Conservation (phyloP, 1,284 basidiomycete species). For the Ustilago sp. region DNA sequence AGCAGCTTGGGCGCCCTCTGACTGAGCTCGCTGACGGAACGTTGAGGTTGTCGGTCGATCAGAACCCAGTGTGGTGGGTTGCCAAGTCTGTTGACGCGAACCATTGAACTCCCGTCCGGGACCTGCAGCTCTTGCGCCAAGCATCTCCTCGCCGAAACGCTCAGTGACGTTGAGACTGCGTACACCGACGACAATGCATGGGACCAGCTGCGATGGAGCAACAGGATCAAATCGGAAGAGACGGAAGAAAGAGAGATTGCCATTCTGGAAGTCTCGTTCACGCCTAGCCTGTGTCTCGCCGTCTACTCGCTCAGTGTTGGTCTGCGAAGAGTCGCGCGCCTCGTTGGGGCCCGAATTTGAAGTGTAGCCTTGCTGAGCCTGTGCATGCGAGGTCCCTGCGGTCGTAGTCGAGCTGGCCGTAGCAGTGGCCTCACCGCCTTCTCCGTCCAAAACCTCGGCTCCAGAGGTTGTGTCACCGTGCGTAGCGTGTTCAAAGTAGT, state of each 20-base stretch:
- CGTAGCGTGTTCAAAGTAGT: constrained; percentile 43
- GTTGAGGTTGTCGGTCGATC: constrained; percentile 12
- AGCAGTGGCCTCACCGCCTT: constrained; percentile 7
- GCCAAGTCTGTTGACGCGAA: constrained; percentile 36
- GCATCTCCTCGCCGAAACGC: constrained; percentile 45
- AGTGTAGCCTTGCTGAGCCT: neutral
- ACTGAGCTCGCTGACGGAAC: constrained; percentile 18
- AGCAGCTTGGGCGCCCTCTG: constrained; percentile 17
- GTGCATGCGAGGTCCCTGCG: neutral
- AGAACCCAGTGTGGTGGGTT: constrained; percentile 37
- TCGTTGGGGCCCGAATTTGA: neutral
- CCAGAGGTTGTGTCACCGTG: constrained; percentile 26
- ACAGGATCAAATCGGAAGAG: constrained; percentile 63
- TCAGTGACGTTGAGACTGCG: constrained; percentile 60
- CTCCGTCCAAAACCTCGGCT: constrained; percentile 41
- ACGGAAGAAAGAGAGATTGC: constrained; percentile 66
- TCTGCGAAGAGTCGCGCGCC: neutral
- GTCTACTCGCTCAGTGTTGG: constrained; percentile 7
- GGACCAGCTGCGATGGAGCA: constrained; percentile 51
- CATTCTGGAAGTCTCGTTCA: constrained; percentile 56
- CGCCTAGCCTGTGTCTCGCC: constrained; percentile 45
- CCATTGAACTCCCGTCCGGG: constrained; percentile 28
- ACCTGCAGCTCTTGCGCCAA: constrained; percentile 17
- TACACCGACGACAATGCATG: constrained; percentile 66
- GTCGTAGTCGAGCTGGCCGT: neutral